Conservation (phyloP, 495 filamentous ascomycete genomes). For the Filosporella fistucella region DNA sequence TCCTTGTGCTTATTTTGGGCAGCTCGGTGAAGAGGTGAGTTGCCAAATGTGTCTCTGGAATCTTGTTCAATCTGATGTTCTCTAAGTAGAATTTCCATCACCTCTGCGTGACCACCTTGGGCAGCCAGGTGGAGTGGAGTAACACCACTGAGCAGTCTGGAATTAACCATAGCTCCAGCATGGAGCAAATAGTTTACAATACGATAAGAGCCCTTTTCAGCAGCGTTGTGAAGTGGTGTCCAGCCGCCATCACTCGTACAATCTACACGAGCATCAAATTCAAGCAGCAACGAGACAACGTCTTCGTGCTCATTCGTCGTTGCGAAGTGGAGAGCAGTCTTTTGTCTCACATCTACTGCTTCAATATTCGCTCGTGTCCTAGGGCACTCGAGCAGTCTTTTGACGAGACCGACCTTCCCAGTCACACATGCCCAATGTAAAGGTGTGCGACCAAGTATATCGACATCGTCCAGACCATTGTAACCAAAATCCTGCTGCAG, state of each 20-base stretch:
- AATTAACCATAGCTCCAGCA: constrained; percentile 49
- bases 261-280: constrained; percentile 45
- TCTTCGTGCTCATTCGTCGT: constrained; percentile 36
- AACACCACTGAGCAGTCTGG: constrained; percentile 44
- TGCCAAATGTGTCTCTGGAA: constrained; percentile 54
- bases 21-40: constrained; percentile 53
- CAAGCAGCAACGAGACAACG: constrained; percentile 50
- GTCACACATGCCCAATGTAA: constrained; percentile 60
- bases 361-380: constrained; percentile 37
- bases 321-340: constrained; percentile 56
- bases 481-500: constrained; percentile 33
- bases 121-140: constrained; percentile 58
- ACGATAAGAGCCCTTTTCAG: constrained; percentile 44
- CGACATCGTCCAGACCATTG: constrained; percentile 36
- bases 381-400: constrained; percentile 43
- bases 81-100: constrained; percentile 49
- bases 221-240: constrained; percentile 62
- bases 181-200: constrained; percentile 32
- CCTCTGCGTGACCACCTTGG: constrained; percentile 49
- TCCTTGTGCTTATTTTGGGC: constrained; percentile 52
- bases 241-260: constrained; percentile 43
- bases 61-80: constrained; percentile 39
- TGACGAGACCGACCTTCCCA: constrained; percentile 47
- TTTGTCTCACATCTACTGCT: constrained; percentile 49
- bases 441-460: constrained; percentile 46